Evolutionary conservation across 495 filamentous ascomycete genomes (phyloP), one percentile per base, ranked within the genome.

Genomic region (Filosporella fistucella): DNA sequence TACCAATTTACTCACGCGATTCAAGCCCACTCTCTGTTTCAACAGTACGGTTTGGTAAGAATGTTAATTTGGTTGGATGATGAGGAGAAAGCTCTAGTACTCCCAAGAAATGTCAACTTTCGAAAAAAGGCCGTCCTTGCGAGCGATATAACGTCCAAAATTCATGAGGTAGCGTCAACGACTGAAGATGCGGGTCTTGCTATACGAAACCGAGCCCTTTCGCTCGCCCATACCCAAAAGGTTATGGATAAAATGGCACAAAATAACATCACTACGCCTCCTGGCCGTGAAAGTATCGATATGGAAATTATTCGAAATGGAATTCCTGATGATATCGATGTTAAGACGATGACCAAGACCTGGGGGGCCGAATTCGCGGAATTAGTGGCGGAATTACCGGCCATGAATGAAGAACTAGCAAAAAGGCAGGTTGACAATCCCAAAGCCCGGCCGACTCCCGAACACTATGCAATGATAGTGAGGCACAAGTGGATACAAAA

Each of bases 21-120:
- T 36, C 64, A 69, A 40, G 46, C 53, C 3, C 54, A 63, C 14
- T 49, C 58, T 1, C 59, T 75, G 14, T 78, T 84, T 43, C 82
- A 86, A 36, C 66, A 59, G 16, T 82, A 80, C 51, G 83, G 89
- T 8, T 74, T 77, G 6, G 81, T 91, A 7, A 77, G 89, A 42
- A 77, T 91, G 66, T 66, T 96, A 3, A 52, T 86, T 22, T 84
- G 85, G 75, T 39, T 76, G 4, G 59, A 65, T 0, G 59, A 75
- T 24, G 51, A 63, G 0, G 82, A 86, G 18, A 76, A 70, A 37
- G 47, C 55, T 1, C 12, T 42, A 1, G 32, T 75, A 5, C 28
- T 82, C 3, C 86, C 89, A 1, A 75, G 74, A 22, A 65, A 58
- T 2, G 45, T 83, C 2, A 60, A 57, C 14, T 60, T 67, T 3